Evolutionary conservation across 148 eudicot genomes (phyloP).

Genomic region (Suaeda aralocaspica): DNA sequence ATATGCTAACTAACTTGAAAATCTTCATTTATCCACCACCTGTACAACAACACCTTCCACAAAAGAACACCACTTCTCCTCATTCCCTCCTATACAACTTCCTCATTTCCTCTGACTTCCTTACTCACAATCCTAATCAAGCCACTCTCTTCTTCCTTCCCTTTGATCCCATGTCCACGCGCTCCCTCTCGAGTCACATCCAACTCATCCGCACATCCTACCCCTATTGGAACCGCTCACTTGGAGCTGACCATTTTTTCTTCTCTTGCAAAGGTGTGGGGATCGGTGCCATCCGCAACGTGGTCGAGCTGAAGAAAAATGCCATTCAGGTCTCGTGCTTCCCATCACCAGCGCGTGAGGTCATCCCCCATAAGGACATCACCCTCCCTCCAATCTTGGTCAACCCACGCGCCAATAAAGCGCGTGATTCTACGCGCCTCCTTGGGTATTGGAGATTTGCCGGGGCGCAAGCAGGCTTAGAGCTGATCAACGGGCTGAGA

Average conservation of each 20-base stretch:
- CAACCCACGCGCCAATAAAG: conserved; percentile 11
- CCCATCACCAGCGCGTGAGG: conserved; percentile 46
- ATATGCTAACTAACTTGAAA: conserved; percentile 55
- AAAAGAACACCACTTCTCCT: conserved; percentile 23
- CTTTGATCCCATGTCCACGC: conserved; percentile 41
- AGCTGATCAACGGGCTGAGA: conserved; percentile 29
- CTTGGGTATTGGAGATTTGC: conserved; percentile 27
- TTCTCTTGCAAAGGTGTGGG: conserved; percentile 53
- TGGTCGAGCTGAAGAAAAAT: conserved; percentile 71
- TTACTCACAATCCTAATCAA: conserved; percentile 47
- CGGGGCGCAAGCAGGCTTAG: conserved; percentile 1
- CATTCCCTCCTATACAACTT: conserved; percentile 47
- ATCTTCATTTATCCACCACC: conserved; percentile 53
- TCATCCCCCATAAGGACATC: conserved; percentile 84
- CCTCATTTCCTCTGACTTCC: conserved; percentile 44
- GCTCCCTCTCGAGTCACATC: conserved; percentile 46
- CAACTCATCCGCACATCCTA: conserved; percentile 30
- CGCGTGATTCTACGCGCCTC: conserved; percentile 7
- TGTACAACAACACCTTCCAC: not conserved
- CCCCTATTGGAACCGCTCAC: conserved; percentile 76
- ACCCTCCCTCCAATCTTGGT: conserved; percentile 41
- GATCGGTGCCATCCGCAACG: conserved; percentile 44
- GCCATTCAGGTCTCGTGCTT: conserved; percentile 57
- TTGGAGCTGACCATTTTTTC: conserved; percentile 87
- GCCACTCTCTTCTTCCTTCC: conserved; percentile 83